Percentiles rank a stretch among this genome's conserved stretches.
These are phyloP conservation scores for Cucumis variabilis DNA, from an alignment of 331 rosid genomes.

Conservation along the genomic window DNA sequence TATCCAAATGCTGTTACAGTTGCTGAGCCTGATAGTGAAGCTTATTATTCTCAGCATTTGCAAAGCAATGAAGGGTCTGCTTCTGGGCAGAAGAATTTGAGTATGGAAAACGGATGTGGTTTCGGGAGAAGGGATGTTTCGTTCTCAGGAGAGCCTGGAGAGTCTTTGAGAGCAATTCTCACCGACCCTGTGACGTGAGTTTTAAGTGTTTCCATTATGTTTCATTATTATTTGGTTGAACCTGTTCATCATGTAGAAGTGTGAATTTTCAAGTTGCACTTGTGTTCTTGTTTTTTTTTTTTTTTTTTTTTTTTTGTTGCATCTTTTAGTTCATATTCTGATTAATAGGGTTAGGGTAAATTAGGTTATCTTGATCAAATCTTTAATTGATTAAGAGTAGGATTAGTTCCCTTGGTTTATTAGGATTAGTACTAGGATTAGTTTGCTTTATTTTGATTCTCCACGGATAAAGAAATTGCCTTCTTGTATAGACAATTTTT, in stretches of 20 bases:
- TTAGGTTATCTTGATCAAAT: neutral
- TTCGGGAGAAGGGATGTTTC: slow-evolving; percentile 81
- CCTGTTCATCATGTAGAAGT: neutral
- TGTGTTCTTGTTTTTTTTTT: neutral
- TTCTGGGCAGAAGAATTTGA: slow-evolving; percentile 70
- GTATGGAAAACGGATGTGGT: slow-evolving; percentile 76
- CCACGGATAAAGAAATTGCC: too few relatives aligned
- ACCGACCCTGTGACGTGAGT: slow-evolving; percentile 96
- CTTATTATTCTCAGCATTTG: slow-evolving; percentile 84
- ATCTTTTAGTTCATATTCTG: neutral
- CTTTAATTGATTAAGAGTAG: neutral
- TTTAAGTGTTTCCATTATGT: slow-evolving; percentile 3
- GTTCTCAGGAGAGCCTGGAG: slow-evolving; percentile 72
- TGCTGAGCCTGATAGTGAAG: slow-evolving; percentile 77
- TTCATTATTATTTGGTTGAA: neutral
- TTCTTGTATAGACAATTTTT: too few relatives aligned
- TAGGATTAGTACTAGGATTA: neutral
- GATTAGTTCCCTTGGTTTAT: too few relatives aligned
- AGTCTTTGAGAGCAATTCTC: slow-evolving; percentile 81
- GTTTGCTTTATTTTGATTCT: too few relatives aligned
- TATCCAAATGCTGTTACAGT: slow-evolving; percentile 59
- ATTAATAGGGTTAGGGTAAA: neutral
- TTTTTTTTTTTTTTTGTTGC: neutral
- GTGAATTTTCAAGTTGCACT: neutral
- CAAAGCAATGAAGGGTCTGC: slow-evolving; percentile 74